Base-by-base conservation (phyloP, 208 protist genomes). In the Jaenimonas drosophilae region DNA sequence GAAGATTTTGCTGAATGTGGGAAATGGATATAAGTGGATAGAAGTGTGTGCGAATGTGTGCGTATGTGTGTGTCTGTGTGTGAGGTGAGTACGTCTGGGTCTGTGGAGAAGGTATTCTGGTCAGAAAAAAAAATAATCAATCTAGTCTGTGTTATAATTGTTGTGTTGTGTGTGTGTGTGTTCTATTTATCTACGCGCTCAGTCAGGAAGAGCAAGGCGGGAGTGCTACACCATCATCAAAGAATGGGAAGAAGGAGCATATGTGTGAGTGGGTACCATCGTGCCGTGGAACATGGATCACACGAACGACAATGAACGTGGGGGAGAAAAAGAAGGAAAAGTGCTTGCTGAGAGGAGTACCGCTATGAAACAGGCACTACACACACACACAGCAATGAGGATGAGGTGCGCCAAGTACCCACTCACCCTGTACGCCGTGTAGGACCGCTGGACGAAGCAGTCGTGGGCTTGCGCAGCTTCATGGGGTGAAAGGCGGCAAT, bases 401-500 rank as follows among this genome's bases (percentile, higher is more conserved):
- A n/a, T n/a, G n/a, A n/a, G n/a, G n/a, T n/a, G n/a, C n/a, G n/a
- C n/a, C n/a, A n/a, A n/a, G n/a, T n/a, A n/a, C n/a, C n/a, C n/a
- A n/a, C n/a, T n/a, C n/a, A n/a, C 32, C 17, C 25, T 3, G 12
- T 5, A 16, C 2, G 31, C 32, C 39, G 44, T 9, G n/a, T 12
- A 42, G 26, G 33, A 2, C 49, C 26, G 23, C 37, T 21, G 41
- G 4, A 53, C 28, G 27, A 11, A 28, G 16, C 20, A 38, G 5
- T 23, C 20, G 6, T 20, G 42, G 16, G 34, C 43, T 19, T 39
- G 26, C 20, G 31, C 19, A 83, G 62, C 44, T 67, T 36, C 9
- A 44, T 30, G 3, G 76, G 27, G 33, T 66, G 44, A 53, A 91
- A 88, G 5, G 62, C 56, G 3, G 68, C 74, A 25, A 63, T 56